Evolutionary conservation across 2,329 filamentous ascomycete genomes (phyloP).

Genomic region (Talaromyces rugulosus): DNA sequence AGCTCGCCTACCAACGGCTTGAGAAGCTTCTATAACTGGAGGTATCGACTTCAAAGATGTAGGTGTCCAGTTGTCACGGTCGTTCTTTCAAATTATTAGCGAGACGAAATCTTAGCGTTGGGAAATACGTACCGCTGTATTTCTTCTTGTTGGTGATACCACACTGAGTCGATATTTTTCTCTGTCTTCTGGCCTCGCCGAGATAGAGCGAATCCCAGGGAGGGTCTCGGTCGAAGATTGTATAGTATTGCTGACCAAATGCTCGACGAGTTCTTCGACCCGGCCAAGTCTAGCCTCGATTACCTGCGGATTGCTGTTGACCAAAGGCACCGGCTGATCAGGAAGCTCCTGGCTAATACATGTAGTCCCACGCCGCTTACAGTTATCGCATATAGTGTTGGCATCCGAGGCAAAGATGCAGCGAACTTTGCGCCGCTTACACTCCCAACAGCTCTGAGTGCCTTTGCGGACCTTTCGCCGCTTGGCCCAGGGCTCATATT

Average conservation of each 20-base stretch:
- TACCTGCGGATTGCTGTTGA: conserved; percentile 15
- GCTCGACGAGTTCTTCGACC: conserved; percentile 25
- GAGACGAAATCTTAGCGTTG: not conserved
- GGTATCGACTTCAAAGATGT: not conserved
- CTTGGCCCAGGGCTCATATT: not conserved
- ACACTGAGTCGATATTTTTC: not conserved
- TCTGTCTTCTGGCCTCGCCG: not conserved
- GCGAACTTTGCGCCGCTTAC: conserved; percentile 24
- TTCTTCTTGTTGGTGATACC: not conserved
- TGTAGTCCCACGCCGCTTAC: conserved; percentile 21
- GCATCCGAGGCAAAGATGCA: conserved; percentile 23
- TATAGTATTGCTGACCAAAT: conserved; percentile 32
- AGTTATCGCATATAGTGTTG: conserved; percentile 22
- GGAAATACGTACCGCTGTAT: not conserved
- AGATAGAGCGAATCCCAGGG: not conserved
- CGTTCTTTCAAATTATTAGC: not conserved
- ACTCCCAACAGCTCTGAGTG: conserved; percentile 26
- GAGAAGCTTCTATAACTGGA: not conserved
- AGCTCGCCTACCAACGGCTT: not conserved
- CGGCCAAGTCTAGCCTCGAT: conserved; percentile 14
- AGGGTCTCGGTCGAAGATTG: not conserved
- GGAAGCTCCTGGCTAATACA: conserved; percentile 48
- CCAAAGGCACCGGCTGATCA: conserved; percentile 26
- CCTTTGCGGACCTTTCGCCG: conserved; percentile 29
- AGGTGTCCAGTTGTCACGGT: not conserved